phyloP scores from a whole-genome alignment of 345 rosid species.

The Pugionium dolabratum region DNA sequence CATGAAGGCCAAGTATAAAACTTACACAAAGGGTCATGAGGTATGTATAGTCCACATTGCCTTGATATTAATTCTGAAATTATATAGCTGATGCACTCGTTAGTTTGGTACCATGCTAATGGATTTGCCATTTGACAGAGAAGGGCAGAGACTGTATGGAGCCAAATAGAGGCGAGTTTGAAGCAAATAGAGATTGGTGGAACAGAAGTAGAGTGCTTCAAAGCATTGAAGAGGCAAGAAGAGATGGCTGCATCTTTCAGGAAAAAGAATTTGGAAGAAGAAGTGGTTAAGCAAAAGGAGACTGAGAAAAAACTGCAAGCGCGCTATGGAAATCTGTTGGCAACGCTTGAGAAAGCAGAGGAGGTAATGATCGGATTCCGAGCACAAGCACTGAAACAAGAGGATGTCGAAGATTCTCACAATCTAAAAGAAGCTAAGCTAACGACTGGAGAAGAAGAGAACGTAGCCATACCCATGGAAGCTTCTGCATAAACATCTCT shows the following conservation, averaged over 20 bases:
- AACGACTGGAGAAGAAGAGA: constrained; percentile 36
- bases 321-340: constrained; percentile 62
- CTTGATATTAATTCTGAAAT: not conserved
- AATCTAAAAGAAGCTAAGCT: constrained; percentile 33
- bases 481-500: constrained; percentile 30
- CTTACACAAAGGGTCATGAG: constrained; percentile 95
- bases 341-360: constrained; percentile 62
- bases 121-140: constrained; percentile 48
- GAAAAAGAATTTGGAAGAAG: constrained; percentile 77
- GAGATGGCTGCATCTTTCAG: constrained; percentile 83
- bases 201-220: constrained; percentile 91
- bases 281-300: constrained; percentile 90
- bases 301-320: constrained; percentile 72
- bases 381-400: constrained; percentile 56
- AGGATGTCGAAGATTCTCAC: constrained; percentile 40
- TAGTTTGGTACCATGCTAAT: constrained; percentile 12
- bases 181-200: constrained; percentile 87
- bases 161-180: constrained; percentile 68
- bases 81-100: not conserved
- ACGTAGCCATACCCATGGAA: constrained; percentile 31
- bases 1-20: constrained; percentile 75
- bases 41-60: constrained; percentile 41
- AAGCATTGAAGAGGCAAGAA: constrained; percentile 91
- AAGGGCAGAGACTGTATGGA: constrained; percentile 72
- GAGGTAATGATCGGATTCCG: constrained; percentile 47